Evolutionary conservation across 2,329 filamentous ascomycete species (phyloP).

Genomic region (Microsporum ferrugineum): DNA sequence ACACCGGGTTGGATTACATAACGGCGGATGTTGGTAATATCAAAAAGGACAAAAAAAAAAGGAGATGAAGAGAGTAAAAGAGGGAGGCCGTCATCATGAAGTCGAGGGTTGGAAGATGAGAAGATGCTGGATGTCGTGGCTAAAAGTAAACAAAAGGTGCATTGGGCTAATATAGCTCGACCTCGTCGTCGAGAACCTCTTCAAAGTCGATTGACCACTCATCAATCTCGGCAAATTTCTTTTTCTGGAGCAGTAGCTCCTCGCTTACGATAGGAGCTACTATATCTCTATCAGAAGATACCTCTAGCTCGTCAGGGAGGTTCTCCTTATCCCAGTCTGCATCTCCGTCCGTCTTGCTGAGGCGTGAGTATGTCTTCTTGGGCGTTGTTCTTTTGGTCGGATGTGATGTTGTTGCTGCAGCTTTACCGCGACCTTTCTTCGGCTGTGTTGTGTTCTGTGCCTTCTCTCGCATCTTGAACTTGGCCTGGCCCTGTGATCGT

Average conservation of each 20-base stretch:
- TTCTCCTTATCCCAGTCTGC: constrained; percentile 4
- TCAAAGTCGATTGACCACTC: constrained; percentile 36
- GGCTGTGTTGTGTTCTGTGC: constrained; percentile 5
- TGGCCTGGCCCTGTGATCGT: constrained; percentile 7
- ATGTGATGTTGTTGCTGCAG: not conserved
- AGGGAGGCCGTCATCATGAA: not conserved
- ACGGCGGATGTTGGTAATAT: not conserved
- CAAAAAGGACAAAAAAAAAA: no score
- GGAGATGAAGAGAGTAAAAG: not conserved
- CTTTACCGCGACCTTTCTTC: not conserved
- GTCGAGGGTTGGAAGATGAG: not conserved
- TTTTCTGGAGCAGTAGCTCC: constrained; percentile 26
- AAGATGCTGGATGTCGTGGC: not conserved
- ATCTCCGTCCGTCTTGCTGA: not conserved
- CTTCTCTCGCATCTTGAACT: constrained; percentile 14
- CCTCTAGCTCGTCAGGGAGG: not conserved
- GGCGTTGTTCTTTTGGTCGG: not conserved
- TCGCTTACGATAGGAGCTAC: constrained; percentile 19
- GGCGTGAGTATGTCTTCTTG: constrained; percentile 8
- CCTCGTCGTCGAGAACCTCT: constrained; percentile 20
- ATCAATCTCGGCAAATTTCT: constrained; percentile 34
- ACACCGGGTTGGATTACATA: not conserved
- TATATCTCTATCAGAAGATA: not conserved
- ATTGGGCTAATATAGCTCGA: not conserved
- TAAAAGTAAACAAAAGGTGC: not conserved